A percentile compares a stretch with the other conserved stretches of the same genome.
Evolutionary conservation across 257 asterid genomes (phyloP).

Genomic region (Solanum tarapatanum): DNA sequence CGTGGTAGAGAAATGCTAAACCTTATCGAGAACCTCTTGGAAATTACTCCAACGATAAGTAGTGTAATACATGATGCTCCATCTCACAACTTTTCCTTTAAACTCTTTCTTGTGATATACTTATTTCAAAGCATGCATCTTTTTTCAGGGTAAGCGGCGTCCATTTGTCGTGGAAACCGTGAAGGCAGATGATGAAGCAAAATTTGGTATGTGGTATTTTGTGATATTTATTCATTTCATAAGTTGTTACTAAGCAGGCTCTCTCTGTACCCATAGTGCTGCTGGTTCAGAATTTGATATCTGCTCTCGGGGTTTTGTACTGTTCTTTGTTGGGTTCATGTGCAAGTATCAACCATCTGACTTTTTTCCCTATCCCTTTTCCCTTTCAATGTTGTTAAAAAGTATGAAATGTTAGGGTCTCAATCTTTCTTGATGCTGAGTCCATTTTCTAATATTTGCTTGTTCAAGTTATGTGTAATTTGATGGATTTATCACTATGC

Average conservation of each 20-base stretch:
- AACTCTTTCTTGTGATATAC: not conserved
- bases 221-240: not conserved
- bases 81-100: not conserved
- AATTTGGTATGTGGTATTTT: conserved; percentile 49
- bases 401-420: not conserved
- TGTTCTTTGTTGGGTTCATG: not conserved
- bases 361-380: not conserved
- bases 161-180: conserved; percentile 90
- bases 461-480: not conserved
- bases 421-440: not conserved
- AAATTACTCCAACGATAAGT: conserved; percentile 79
- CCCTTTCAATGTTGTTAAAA: not conserved
- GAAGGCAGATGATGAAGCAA: conserved; percentile 89
- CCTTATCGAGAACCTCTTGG: conserved; percentile 83
- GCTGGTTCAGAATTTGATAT: not conserved
- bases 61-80: conserved; percentile 28
- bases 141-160: conserved; percentile 67
- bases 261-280: not conserved
- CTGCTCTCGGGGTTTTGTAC: not conserved
- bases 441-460: not conserved
- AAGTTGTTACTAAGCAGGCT: not conserved
- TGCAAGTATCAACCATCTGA: not conserved
- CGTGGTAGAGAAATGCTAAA: conserved; percentile 90
- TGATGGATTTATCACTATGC: not conserved
- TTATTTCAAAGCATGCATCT: not conserved